Base-by-base conservation (phyloP, 192 early-diverging fungal species). In the Martensiomyces pterosporus region DNA sequence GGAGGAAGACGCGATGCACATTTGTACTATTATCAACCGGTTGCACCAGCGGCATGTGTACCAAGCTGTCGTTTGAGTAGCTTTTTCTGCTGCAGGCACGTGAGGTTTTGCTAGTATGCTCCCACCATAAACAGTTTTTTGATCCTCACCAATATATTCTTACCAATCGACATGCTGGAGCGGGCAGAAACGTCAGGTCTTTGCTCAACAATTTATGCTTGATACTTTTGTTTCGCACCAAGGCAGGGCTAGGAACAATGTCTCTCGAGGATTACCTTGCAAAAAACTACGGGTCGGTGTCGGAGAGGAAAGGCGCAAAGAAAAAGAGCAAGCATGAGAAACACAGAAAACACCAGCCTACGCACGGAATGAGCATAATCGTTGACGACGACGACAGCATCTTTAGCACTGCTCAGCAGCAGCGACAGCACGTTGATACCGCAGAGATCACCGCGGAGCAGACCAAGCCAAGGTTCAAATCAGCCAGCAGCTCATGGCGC, bases 1-100 rank as follows among this genome's bases (percentile, higher is more conserved):
- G 36, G 55, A 80, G 9, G 79, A 86, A 22, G 75, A 83, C 12
- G 70, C 71, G 17, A 29, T 39, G 19, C 36, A 43, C 21, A 78
- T 78, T 19, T 75, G 72, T 49, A 49, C 49, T 14, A 58, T 72
- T 4, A 59, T 78, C 26, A 46, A 52, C 35, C 52, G 54, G 1
- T 34, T 67, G 47, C 52, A 48, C 43, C 48, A 60, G 12, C 21
- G 22, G 22, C 22, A 8, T 41, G 5, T 41, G 39, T 32, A 32
- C 29, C 29, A 12, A 32, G 12, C 12, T 8, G 29, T 8, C 12
- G 6, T 32, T 32, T 32, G 12, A 32, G 6, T 32, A 5, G 5
- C 5, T 32, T 32, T 32, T 32, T 32, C 12, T 32, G 5, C 12
- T 32, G 5, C 12, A n/a, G n/a, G n/a, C n/a, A n/a, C n/a, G n/a